A percentile compares a stretch with the other conserved stretches of the same genome.
phyloP scores from a whole-genome alignment of 257 asterid species.

The Lithospermum erythrorhizon region DNA sequence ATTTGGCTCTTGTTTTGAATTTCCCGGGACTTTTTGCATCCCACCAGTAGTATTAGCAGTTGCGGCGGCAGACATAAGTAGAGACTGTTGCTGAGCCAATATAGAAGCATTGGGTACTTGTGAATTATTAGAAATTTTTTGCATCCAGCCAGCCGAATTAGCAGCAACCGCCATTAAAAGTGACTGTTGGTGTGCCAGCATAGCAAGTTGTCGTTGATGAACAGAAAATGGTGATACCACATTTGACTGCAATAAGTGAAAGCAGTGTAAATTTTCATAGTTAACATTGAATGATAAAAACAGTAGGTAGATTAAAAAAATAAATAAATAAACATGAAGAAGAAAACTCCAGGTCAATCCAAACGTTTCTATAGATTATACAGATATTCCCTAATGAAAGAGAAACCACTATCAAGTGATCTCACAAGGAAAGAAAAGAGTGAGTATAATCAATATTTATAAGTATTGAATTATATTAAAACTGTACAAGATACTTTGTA shows the following conservation, averaged over 20 bases:
- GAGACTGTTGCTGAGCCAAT: conserved; percentile 79
- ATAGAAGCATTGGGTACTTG: conserved; percentile 31
- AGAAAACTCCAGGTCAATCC: too few relatives aligned
- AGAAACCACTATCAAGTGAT: too few relatives aligned
- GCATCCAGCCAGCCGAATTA: conserved; percentile 38
- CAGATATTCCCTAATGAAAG: too few relatives aligned
- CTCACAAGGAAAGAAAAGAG: too few relatives aligned
- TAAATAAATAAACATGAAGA: too few relatives aligned
- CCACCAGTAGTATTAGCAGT: conserved; percentile 50
- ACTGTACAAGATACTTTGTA: too few relatives aligned
- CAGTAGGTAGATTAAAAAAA: conserved; percentile 2
- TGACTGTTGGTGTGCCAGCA: conserved; percentile 83
- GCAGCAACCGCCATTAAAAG: conserved; percentile 74
- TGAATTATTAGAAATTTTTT: conserved; percentile 36
- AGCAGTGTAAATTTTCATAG: not conserved
- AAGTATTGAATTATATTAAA: too few relatives aligned
- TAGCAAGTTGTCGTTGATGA: conserved; percentile 81
- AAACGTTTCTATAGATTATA: too few relatives aligned
- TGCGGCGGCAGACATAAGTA: conserved; percentile 70
- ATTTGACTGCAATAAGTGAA: conserved; percentile 40
- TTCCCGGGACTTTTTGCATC: conserved; percentile 34
- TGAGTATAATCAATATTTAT: too few relatives aligned
- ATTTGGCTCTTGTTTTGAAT: conserved; percentile 40
- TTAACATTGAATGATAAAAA: not conserved
- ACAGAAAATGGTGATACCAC: conserved; percentile 53